These are phyloP conservation scores for Paramecium sexaurelia DNA, from an alignment of 73 alveolate species.

Conservation along the genomic window DNA sequence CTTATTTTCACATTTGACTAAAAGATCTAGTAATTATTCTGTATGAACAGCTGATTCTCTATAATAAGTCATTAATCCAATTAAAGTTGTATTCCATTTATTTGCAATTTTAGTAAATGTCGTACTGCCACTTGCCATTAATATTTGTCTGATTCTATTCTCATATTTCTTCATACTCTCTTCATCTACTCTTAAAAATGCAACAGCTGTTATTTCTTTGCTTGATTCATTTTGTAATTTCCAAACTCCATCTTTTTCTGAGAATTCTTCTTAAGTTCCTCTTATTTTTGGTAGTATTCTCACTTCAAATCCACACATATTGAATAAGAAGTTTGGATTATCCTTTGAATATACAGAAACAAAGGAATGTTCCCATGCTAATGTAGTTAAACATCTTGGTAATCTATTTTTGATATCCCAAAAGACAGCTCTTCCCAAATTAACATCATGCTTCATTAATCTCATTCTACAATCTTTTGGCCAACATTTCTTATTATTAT, in stretches of 20 bases:
- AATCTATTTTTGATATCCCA: conserved; percentile 99
- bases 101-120: conserved; percentile 99
- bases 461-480: conserved; percentile 99
- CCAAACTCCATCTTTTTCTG: conserved; percentile 99
- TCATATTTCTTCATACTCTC: conserved; percentile 98
- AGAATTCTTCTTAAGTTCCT: conserved; percentile 90
- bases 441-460: conserved; percentile 99
- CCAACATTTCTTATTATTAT: conserved; percentile 99
- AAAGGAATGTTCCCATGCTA: conserved; percentile 99
- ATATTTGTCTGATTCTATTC: conserved; percentile 96
- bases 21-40: conserved; percentile 97
- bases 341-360: conserved; percentile 99
- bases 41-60: conserved; percentile 99
- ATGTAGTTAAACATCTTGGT: conserved; percentile 98
- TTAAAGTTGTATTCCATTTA: conserved; percentile 99
- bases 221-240: conserved; percentile 99
- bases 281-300: conserved; percentile 98
- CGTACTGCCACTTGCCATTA: conserved; percentile 99
- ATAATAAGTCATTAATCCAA: conserved; percentile 98
- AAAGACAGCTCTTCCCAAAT: conserved; percentile 99
- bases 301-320: conserved; percentile 99
- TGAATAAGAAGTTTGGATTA: conserved; percentile 99
- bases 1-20: conserved; percentile 96
- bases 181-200: conserved; percentile 98
- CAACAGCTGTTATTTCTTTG: conserved; percentile 99